A percentile compares a stretch with the other conserved stretches of the same genome.
These are phyloP conservation scores for Gracilariopsis chorda DNA, from an alignment of 23 red algal genomes.

Conservation along the genomic window DNA sequence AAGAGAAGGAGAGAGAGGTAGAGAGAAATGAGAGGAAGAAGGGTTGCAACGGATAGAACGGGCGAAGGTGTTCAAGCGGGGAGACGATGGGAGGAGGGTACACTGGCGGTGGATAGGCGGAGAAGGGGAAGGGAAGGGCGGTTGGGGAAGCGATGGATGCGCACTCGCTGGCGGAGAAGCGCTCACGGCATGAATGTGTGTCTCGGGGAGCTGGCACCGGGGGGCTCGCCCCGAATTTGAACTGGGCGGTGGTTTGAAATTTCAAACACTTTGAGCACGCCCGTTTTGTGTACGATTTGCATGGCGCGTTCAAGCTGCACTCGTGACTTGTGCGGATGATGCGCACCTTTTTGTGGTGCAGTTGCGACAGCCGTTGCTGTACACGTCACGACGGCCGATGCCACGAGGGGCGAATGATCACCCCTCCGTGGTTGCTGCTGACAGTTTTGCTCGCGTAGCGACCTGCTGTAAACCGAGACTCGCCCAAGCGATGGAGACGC, in stretches of 20 bases:
- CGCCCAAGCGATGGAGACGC: too few species aligned
- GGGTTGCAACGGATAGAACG: not conserved
- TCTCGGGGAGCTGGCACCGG: slow-evolving; percentile 31
- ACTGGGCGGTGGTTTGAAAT: not conserved
- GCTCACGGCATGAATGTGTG: not conserved
- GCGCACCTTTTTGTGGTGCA: too few species aligned
- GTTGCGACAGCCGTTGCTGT: too few species aligned
- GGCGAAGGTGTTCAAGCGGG: not conserved
- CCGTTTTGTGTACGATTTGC: too few species aligned
- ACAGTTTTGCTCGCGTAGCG: too few species aligned
- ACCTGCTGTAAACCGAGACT: too few species aligned
- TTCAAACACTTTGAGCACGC: too few species aligned
- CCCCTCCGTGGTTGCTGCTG: too few species aligned
- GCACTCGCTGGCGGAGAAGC: not conserved
- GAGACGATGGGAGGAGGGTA: not conserved
- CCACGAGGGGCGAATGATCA: too few species aligned
- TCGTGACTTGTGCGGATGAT: too few species aligned
- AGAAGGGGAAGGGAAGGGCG: not conserved
- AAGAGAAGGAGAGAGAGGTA: not conserved
- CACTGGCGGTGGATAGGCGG: not conserved
- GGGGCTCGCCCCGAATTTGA: slow-evolving; percentile 5
- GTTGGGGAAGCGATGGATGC: not conserved
- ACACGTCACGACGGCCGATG: too few species aligned
- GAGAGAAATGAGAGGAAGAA: not conserved
- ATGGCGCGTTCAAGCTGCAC: too few species aligned